Percentiles rank a stretch among this genome's conserved stretches.
Conservation (phyloP, 192 early-diverging fungal species). For the Endogone sp. region DNA sequence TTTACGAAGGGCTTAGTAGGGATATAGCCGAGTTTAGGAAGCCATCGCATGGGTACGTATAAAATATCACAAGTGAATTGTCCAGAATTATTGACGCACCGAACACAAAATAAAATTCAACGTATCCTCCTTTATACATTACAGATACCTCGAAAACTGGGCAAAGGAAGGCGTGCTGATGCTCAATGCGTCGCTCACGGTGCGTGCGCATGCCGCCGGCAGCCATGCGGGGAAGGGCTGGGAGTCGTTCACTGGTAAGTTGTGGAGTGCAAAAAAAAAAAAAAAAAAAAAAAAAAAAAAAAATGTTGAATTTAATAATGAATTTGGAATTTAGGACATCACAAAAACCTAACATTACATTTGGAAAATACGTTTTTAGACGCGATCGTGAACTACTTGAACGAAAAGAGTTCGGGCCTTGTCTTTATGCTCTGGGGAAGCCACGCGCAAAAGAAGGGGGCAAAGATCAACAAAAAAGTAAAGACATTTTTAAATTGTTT, state of each 20-base stretch:
- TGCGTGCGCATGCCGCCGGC: conserved; percentile 71
- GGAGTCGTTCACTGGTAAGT: conserved; percentile 71
- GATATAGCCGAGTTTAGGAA: conserved; percentile 68
- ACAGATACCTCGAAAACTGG: conserved; percentile 69
- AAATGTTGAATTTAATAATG: no score
- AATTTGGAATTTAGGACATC: no score
- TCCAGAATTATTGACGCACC: neutral
- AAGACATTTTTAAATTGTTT: no score
- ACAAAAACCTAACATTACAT: no score
- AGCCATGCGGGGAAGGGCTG: conserved; percentile 83
- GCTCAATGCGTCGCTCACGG: conserved; percentile 86
- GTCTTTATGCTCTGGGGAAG: conserved; percentile 96
- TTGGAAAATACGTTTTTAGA: conserved; percentile 54
- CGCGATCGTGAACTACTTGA: conserved; percentile 71
- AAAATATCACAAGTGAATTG: no score
- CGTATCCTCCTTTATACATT: no score
- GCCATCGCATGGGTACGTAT: conserved; percentile 70
- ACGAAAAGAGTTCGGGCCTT: conserved; percentile 48
- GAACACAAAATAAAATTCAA: neutral
- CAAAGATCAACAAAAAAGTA: conserved; percentile 54
- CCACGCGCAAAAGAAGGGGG: conserved; percentile 84
- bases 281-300: neutral
- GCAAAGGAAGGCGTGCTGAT: conserved; percentile 84
- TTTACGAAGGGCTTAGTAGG: conserved; percentile 73
- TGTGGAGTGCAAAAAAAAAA: no score